A percentile compares a stretch with the other conserved stretches of the same genome.
phyloP scores from a whole-genome alignment of 805 yeast genomes.

The Ogataea nitratoaversa region DNA sequence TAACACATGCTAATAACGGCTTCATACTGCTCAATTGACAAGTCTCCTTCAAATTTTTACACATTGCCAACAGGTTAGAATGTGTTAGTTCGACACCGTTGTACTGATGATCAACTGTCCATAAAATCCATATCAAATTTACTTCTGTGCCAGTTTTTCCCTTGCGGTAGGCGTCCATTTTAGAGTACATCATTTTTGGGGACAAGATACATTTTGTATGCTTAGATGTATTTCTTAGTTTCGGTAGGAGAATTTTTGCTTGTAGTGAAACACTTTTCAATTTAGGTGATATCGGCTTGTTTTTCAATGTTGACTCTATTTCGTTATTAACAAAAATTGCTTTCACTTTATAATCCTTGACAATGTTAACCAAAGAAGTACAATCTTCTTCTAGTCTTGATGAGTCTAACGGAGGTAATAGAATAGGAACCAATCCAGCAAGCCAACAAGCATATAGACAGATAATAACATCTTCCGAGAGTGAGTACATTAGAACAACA shows the following conservation, averaged over 20 bases:
- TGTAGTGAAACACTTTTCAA: constrained; percentile 40
- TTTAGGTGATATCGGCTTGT: constrained; percentile 57
- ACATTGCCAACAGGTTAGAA: constrained; percentile 63
- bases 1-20: constrained; percentile 80
- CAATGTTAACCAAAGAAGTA: constrained; percentile 56
- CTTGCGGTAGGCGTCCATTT: constrained; percentile 33
- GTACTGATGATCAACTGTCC: constrained; percentile 68
- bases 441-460: constrained; percentile 84
- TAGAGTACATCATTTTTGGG: constrained; percentile 36
- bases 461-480: constrained; percentile 80
- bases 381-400: constrained; percentile 67
- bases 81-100: constrained; percentile 58
- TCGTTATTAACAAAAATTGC: constrained; percentile 78
- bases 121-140: constrained; percentile 58
- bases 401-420: constrained; percentile 63
- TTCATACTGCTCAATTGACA: constrained; percentile 71
- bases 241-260: constrained; percentile 36
- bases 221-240: constrained; percentile 64
- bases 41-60: constrained; percentile 88
- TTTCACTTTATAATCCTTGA: constrained; percentile 66
- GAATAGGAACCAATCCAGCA: constrained; percentile 75
- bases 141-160: constrained; percentile 34
- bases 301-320: constrained; percentile 63
- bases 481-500: constrained; percentile 78
- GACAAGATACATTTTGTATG: constrained; percentile 36